Base-by-base conservation (phyloP, 345 rosid genomes). In the Anastatica hierochuntica region DNA sequence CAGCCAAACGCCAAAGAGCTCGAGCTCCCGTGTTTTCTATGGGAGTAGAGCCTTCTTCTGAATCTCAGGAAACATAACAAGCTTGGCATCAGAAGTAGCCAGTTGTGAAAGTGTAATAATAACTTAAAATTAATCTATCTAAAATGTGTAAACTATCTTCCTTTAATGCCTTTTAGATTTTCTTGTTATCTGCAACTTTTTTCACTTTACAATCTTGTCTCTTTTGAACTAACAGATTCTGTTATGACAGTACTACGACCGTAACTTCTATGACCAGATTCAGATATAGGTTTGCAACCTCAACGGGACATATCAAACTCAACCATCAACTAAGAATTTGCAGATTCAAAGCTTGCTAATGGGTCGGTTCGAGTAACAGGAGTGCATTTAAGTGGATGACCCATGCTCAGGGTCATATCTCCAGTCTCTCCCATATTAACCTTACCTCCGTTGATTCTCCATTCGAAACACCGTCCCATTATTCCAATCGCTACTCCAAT, bases 41-140 rank as follows among this genome's bases (percentile, higher is more conserved):
- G 98, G 97, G 40, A 92, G 97, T 57, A 77, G 97, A 67, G 98
- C 97, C 56, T 92, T 92, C 74, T 92, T 88, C 83, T 92, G 71
- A 64, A 50, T 16, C 1, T n/a, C n/a, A n/a, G n/a, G n/a, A n/a
- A n/a, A n/a, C n/a, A n/a, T n/a, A n/a, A n/a, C n/a, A n/a, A 37
- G 18, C 23, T n/a, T n/a, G n/a, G 45, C 50, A 31, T 43, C 83
- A 74, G 70, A 57, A 10, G 52, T 35, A 42, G 47, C 49, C 48
- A 58, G 36, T 58, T 56, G 63, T 49, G 40, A n/a, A 36, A 56
- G n/a, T 49, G 43, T 50, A n/a, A 14, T 57, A 43, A 56, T 66
- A 66, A 51, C 64, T 17, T 43, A 16, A 49, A 64, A 50, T n/a
- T n/a, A n/a, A n/a, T n/a, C n/a, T n/a, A n/a, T n/a, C n/a, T n/a